A percentile compares a stretch with the other conserved stretches of the same genome.
Conservation (phyloP, 306 rosid genomes). For the Boehmeria nivea region DNA sequence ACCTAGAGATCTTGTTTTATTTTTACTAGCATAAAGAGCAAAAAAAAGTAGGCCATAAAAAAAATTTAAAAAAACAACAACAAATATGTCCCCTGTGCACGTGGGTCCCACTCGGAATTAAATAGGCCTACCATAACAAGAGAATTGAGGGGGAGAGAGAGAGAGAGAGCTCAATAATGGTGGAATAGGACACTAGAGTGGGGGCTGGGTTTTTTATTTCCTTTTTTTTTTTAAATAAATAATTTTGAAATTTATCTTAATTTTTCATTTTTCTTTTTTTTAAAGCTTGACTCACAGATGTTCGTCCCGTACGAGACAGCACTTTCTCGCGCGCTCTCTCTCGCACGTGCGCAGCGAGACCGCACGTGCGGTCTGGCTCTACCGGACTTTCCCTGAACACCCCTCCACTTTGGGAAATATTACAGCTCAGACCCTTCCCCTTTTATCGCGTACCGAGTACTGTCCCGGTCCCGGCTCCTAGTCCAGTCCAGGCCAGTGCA, state of each 20-base stretch:
- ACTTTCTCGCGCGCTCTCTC: neutral
- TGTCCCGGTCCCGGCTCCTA: too few species aligned
- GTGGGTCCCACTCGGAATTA: conserved; percentile 26
- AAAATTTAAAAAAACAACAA: conserved; percentile 17
- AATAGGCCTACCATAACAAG: conserved; percentile 5
- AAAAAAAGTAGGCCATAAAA: neutral
- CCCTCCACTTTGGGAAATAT: conserved; percentile 1
- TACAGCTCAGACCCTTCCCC: conserved; percentile 3
- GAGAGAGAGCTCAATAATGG: conserved; percentile 32
- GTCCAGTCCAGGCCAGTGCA: too few species aligned
- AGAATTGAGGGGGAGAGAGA: neutral
- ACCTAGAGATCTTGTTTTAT: neutral
- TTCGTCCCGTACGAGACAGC: conserved; percentile 51
- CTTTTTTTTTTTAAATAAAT: neutral
- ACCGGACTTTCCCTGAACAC: conserved; percentile 8
- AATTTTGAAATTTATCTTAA: too few species aligned
- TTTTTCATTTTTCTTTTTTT: neutral
- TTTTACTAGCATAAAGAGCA: neutral
- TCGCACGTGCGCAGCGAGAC: conserved; percentile 30
- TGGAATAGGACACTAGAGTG: neutral
- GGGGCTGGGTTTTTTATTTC: neutral
- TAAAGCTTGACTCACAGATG: conserved; percentile 30
- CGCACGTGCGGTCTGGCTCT: conserved; percentile 30
- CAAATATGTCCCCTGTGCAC: conserved; percentile 2
- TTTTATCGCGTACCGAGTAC: neutral